These are phyloP conservation scores for Akanthomyces muscarius DNA, from an alignment of 2,329 filamentous ascomycete species.

Conservation along the genomic window DNA sequence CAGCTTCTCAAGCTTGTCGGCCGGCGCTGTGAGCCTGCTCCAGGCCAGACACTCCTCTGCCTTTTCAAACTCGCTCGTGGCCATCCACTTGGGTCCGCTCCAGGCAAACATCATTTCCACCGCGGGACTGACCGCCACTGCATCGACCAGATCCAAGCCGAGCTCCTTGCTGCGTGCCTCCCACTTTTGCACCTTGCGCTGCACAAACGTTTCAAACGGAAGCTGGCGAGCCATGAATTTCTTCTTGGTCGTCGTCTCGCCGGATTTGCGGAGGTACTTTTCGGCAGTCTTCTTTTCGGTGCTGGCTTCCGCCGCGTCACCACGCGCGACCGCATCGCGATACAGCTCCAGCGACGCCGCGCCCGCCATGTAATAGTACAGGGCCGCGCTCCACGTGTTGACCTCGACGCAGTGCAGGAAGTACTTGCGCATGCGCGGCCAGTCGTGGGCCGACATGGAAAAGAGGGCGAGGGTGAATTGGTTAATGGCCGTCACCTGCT, in stretches of 20 bases:
- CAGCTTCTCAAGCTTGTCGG: constrained; percentile 40
- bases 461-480: constrained; percentile 80
- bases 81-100: constrained; percentile 85
- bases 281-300: constrained; percentile 61
- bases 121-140: constrained; percentile 72
- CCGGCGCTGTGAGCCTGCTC: constrained; percentile 50
- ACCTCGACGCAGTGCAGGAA: constrained; percentile 74
- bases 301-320: constrained; percentile 43
- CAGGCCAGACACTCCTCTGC: constrained; percentile 63
- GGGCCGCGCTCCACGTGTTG: constrained; percentile 84
- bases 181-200: constrained; percentile 85
- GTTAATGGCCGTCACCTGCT: constrained; percentile 80
- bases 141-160: constrained; percentile 69
- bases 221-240: constrained; percentile 84
- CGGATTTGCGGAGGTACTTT: constrained; percentile 66
- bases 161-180: constrained; percentile 68
- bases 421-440: constrained; percentile 65
- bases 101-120: constrained; percentile 94
- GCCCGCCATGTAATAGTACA: constrained; percentile 88
- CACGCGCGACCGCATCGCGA: constrained; percentile 49
- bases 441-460: constrained; percentile 75
- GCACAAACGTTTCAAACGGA: constrained; percentile 83
- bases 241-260: constrained; percentile 75
- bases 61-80: constrained; percentile 55
- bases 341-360: constrained; percentile 78